phyloP scores from a whole-genome alignment of 2,329 filamentous ascomycete species.

The Talaromyces sp. region DNA sequence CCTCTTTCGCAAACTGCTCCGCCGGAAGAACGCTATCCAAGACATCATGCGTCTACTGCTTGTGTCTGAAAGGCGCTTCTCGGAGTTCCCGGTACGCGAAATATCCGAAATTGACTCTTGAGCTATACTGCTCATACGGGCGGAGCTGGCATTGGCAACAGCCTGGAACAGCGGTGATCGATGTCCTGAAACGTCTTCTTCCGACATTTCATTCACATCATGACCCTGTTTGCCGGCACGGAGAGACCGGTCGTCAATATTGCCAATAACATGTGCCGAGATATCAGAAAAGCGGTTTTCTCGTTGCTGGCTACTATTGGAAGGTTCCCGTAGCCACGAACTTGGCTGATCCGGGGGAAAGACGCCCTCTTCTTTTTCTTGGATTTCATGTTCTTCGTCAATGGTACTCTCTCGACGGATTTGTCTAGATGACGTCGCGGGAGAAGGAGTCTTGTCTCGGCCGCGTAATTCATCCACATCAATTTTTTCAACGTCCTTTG shows the following conservation, averaged over 20 bases:
- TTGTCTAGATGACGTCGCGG: conserved; percentile 10
- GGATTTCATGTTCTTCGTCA: background rate
- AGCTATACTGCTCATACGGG: conserved; percentile 48
- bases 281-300: conserved; percentile 26
- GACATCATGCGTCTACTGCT: conserved; percentile 45
- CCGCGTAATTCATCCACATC: conserved; percentile 14
- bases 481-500: conserved; percentile 5
- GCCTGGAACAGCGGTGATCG: conserved; percentile 44
- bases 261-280: conserved; percentile 29
- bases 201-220: conserved; percentile 30
- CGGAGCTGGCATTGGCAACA: conserved; percentile 48
- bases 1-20: conserved; percentile 55
- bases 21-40: conserved; percentile 72
- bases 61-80: conserved; percentile 53
- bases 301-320: conserved; percentile 23
- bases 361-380: conserved; percentile 2
- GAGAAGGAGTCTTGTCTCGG: conserved; percentile 14
- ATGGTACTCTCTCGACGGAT: background rate
- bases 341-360: conserved; percentile 15
- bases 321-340: conserved; percentile 32
- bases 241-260: conserved; percentile 31
- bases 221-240: conserved; percentile 25
- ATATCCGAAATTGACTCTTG: conserved; percentile 48
- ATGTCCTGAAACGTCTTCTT: conserved; percentile 29
- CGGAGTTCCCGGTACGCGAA: conserved; percentile 47